Percentiles rank a stretch among this genome's conserved stretches.
These are phyloP conservation scores for Ceratocystis albifundus DNA, from an alignment of 2,329 filamentous ascomycete genomes.

Conservation along the genomic window DNA sequence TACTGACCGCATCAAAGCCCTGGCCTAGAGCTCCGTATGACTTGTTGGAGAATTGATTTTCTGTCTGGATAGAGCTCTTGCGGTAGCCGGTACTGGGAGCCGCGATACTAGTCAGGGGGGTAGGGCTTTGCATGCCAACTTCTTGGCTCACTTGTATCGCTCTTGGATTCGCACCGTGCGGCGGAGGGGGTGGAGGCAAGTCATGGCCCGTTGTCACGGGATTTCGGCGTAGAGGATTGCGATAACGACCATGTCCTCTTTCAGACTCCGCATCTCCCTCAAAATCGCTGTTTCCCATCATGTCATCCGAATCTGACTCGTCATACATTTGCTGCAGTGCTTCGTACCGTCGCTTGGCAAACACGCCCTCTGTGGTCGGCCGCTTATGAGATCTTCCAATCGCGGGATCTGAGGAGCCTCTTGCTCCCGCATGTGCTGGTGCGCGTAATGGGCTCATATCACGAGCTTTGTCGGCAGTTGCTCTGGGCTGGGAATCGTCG, in stretches of 20 bases:
- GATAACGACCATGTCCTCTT: slow-evolving; percentile 29
- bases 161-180: slow-evolving; percentile 1
- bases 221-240: slow-evolving; percentile 45
- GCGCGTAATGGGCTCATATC: slow-evolving; percentile 28
- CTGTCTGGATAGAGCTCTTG: slow-evolving; percentile 41
- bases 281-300: slow-evolving; percentile 28
- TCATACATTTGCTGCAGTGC: slow-evolving; percentile 38
- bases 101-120: slow-evolving; percentile 10
- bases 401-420: slow-evolving; percentile 44
- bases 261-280: slow-evolving; percentile 28
- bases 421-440: slow-evolving; percentile 43
- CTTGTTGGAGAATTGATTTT: slow-evolving; percentile 41
- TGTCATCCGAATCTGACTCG: slow-evolving; percentile 33
- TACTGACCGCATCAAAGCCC: slow-evolving; percentile 39
- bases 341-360: slow-evolving; percentile 35
- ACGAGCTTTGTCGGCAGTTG: slow-evolving; percentile 10
- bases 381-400: slow-evolving; percentile 44
- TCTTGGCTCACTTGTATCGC: not conserved
- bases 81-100: slow-evolving; percentile 25
- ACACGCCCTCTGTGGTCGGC: slow-evolving; percentile 32
- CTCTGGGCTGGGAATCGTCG: not conserved
- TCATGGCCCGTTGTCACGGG: slow-evolving; percentile 29
- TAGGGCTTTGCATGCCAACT: not conserved
- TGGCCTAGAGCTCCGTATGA: slow-evolving; percentile 49
- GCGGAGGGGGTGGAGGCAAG: slow-evolving; percentile 8